These are phyloP conservation scores for Ajuga chamaepitys DNA, from an alignment of 257 asterid genomes.

Conservation along the genomic window DNA sequence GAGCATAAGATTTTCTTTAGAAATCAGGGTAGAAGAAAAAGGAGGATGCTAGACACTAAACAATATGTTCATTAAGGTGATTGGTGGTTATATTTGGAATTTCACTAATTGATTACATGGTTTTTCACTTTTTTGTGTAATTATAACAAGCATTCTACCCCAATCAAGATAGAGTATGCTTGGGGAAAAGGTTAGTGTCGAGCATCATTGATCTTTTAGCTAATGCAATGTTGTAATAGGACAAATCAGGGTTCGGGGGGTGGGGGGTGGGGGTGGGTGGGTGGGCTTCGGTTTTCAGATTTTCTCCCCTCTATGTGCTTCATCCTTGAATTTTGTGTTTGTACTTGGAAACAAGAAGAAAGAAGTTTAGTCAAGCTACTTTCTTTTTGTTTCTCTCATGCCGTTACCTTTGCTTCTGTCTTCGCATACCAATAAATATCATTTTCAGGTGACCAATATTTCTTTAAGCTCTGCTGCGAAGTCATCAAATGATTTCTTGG, in stretches of 20 bases:
- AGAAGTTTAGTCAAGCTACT: background rate
- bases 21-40: slow-evolving; percentile 4
- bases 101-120: background rate
- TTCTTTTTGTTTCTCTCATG: background rate
- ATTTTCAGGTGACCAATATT: slow-evolving; percentile 59
- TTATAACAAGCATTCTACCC: background rate
- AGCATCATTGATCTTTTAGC: background rate
- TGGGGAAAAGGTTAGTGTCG: background rate
- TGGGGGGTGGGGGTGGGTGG: no score
- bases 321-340: background rate
- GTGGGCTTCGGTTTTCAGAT: no score
- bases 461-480: slow-evolving; percentile 31
- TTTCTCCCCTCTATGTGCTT: background rate
- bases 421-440: background rate
- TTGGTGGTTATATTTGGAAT: background rate
- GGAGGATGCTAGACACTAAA: background rate
- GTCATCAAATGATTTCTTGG: slow-evolving; percentile 30
- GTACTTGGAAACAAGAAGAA: background rate
- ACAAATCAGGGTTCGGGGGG: background rate
- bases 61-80: background rate
- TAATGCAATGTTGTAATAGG: background rate
- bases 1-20: background rate
- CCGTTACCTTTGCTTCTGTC: background rate
- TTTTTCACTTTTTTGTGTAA: background rate
- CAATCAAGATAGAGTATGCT: background rate